These are phyloP conservation scores for Trichosporon inkin DNA, from an alignment of 1,284 basidiomycete species.

Conservation along the genomic window DNA sequence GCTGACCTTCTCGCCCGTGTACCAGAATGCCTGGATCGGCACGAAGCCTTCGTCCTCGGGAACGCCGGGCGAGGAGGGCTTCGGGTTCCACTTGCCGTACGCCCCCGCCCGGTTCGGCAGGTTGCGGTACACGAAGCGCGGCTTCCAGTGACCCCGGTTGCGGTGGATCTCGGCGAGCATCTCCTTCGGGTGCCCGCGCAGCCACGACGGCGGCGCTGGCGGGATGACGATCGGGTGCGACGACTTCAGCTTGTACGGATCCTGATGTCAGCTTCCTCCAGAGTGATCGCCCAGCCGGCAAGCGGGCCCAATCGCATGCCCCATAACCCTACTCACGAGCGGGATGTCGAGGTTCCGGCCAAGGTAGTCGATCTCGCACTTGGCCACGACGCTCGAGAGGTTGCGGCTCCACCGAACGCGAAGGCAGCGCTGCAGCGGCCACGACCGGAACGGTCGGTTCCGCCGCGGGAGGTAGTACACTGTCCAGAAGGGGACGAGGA, in stretches of 20 bases:
- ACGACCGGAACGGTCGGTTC: constrained; percentile 34
- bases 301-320: background rate
- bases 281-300: background rate
- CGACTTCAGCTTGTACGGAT: constrained; percentile 27
- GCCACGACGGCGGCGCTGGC: constrained; percentile 29
- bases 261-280: constrained; percentile 21
- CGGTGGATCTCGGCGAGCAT: constrained; percentile 27
- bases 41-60: constrained; percentile 26
- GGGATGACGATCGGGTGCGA: constrained; percentile 40
- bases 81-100: constrained; percentile 34
- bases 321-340: constrained; percentile 23
- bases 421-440: constrained; percentile 38
- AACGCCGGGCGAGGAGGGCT: background rate
- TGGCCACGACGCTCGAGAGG: constrained; percentile 37
- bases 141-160: constrained; percentile 34
- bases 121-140: constrained; percentile 32
- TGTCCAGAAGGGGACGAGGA: constrained; percentile 39
- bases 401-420: constrained; percentile 37
- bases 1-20: constrained; percentile 30
- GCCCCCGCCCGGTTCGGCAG: constrained; percentile 11
- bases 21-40: constrained; percentile 43
- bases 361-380: constrained; percentile 45
- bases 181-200: constrained; percentile 35
- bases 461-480: constrained; percentile 29
- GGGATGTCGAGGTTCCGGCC: constrained; percentile 35